These are phyloP conservation scores for Paspalum vaginatum DNA, from an alignment of 176 grass and related monocot species.

Conservation along the genomic window DNA sequence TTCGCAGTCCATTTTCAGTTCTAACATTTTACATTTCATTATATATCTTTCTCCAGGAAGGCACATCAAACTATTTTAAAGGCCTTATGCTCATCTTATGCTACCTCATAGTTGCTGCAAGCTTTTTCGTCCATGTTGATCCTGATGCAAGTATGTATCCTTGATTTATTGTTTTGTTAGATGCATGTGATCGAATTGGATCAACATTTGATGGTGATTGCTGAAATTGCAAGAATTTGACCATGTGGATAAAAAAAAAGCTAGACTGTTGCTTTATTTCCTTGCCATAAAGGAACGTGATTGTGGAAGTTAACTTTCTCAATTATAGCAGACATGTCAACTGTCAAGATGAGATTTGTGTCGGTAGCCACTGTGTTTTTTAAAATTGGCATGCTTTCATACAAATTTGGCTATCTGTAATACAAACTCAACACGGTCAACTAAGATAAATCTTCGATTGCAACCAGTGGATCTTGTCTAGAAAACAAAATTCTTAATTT, in stretches of 20 bases:
- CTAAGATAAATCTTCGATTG: background rate
- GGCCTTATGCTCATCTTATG: constrained; percentile 89
- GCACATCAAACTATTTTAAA: constrained; percentile 92
- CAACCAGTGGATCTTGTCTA: background rate
- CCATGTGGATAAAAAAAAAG: background rate
- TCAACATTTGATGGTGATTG: background rate
- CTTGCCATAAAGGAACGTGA: background rate
- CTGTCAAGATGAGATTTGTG: background rate
- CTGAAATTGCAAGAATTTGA: constrained; percentile 14
- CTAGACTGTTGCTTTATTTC: constrained; percentile 13
- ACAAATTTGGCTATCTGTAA: background rate
- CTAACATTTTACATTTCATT: constrained; percentile 18
- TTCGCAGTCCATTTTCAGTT: background rate
- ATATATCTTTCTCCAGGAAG: constrained; percentile 64
- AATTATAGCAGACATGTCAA: constrained; percentile 8
- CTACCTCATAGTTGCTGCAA: constrained; percentile 87
- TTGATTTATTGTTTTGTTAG: constrained; percentile 8
- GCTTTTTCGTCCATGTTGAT: constrained; percentile 92
- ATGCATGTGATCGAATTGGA: constrained; percentile 24
- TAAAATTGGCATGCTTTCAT: background rate
- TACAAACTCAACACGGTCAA: background rate
- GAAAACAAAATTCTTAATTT: constrained; percentile 19
- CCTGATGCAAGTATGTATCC: constrained; percentile 60
- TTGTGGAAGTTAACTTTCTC: background rate
- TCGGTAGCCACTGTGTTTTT: background rate